phyloP scores from a whole-genome alignment of 1,139 yeast genomes.

The Pichia sp. region DNA sequence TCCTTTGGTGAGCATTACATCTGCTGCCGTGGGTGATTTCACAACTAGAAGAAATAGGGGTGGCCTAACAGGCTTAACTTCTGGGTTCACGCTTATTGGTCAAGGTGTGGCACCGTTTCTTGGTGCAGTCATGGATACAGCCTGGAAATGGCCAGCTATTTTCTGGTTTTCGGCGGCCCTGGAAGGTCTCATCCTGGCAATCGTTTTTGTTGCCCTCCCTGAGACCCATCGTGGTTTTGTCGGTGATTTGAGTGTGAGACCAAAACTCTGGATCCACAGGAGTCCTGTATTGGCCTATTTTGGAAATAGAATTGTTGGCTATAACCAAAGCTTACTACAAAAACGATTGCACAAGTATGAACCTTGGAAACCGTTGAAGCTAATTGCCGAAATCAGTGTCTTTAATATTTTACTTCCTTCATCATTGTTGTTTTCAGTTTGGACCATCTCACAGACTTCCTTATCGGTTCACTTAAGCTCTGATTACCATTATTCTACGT shows the following conservation, averaged over 20 bases:
- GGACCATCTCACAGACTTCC: constrained; percentile 69
- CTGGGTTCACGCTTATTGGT: constrained; percentile 66
- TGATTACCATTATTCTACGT: constrained; percentile 46
- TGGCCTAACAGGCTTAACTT: constrained; percentile 52
- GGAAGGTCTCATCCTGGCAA: constrained; percentile 40
- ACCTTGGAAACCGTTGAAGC: constrained; percentile 43
- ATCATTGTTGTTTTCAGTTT: constrained; percentile 58
- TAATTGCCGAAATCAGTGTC: constrained; percentile 36
- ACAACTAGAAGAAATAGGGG: constrained; percentile 63
- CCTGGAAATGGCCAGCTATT: constrained; percentile 71
- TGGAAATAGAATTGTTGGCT: constrained; percentile 23
- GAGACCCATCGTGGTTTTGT: constrained; percentile 68
- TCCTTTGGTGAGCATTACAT: constrained; percentile 61
- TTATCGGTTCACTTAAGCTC: constrained; percentile 50
- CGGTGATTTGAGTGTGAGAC: constrained; percentile 60
- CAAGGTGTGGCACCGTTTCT: constrained; percentile 73
- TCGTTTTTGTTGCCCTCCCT: constrained; percentile 48
- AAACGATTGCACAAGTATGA: constrained; percentile 29
- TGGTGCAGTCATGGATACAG: constrained; percentile 59
- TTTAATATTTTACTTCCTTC: constrained; percentile 41
- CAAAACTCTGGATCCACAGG: constrained; percentile 37
- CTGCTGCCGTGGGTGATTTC: constrained; percentile 68
- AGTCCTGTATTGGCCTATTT: constrained; percentile 39
- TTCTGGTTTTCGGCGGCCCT: constrained; percentile 70
- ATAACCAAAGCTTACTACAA: constrained; percentile 25